These are phyloP conservation scores for Lachancea cidri DNA, from an alignment of 805 yeast genomes.

Conservation along the genomic window DNA sequence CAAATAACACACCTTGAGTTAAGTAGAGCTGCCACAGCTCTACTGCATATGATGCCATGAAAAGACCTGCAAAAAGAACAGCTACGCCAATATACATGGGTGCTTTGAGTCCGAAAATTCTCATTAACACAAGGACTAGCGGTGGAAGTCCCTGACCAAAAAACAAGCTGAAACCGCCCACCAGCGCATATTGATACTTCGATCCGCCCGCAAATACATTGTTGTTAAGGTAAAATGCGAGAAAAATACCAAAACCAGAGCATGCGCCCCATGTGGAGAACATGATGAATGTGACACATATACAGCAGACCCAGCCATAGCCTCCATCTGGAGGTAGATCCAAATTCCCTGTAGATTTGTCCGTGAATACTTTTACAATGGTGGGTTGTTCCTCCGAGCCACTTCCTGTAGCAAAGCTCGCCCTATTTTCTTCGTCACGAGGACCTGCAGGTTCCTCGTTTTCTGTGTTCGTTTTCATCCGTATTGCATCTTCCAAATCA, in stretches of 20 bases:
- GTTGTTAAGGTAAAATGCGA: constrained; percentile 50
- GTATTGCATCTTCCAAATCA: constrained; percentile 30
- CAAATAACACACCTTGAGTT: constrained; percentile 63
- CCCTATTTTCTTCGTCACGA: background rate
- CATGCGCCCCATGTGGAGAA: constrained; percentile 73
- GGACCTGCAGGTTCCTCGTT: background rate
- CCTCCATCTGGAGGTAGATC: constrained; percentile 59
- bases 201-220: constrained; percentile 50
- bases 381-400: constrained; percentile 10
- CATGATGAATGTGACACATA: constrained; percentile 46
- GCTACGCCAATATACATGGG: constrained; percentile 47
- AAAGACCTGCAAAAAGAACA: constrained; percentile 47
- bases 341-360: constrained; percentile 31
- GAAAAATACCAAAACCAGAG: constrained; percentile 56
- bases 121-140: constrained; percentile 42
- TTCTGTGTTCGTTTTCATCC: constrained; percentile 9
- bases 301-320: constrained; percentile 59
- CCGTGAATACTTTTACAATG: constrained; percentile 33
- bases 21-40: constrained; percentile 60
- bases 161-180: constrained; percentile 60
- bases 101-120: constrained; percentile 44
- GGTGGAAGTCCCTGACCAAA: constrained; percentile 60
- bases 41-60: constrained; percentile 57
- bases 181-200: constrained; percentile 54
- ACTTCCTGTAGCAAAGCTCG: background rate